A percentile compares a stretch with the other conserved stretches of the same genome.
Conservation (phyloP, 805 yeast genomes). For the Phaffomyces antillensis region DNA sequence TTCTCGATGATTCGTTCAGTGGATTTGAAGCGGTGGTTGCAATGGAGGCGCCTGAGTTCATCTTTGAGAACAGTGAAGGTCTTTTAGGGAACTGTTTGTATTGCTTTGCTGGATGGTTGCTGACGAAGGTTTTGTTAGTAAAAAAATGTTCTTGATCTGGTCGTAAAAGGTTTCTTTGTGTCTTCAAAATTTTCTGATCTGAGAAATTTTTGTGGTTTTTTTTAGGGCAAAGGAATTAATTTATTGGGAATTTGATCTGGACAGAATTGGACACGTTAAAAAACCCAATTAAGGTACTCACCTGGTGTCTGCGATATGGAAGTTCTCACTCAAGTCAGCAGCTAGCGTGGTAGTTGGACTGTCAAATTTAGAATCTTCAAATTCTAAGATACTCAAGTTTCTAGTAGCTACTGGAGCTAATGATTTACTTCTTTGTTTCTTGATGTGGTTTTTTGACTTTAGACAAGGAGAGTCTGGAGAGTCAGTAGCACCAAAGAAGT, state of each 20-base stretch:
- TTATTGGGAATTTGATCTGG: too few relatives aligned
- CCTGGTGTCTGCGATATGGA: constrained; percentile 24
- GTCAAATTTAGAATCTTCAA: constrained; percentile 28
- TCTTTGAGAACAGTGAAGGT: constrained; percentile 1
- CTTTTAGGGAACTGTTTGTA: constrained; percentile 1
- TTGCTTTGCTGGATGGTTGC: neutral
- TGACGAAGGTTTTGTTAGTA: neutral
- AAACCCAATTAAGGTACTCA: constrained; percentile 7
- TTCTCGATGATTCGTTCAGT: constrained; percentile 5
- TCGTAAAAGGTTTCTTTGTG: neutral
- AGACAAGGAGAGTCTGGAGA: constrained; percentile 24
- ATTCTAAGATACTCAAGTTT: constrained; percentile 17
- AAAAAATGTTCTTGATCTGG: neutral
- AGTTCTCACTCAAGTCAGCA: constrained; percentile 31
- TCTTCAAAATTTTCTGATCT: too few relatives aligned
- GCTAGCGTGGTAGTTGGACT: constrained; percentile 34
- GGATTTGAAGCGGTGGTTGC: neutral
- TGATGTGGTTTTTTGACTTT: constrained; percentile 11
- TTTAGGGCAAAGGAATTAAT: too few relatives aligned
- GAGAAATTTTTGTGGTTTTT: neutral
- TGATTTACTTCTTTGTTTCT: constrained; percentile 10
- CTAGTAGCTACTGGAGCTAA: constrained; percentile 10
- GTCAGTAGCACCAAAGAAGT: constrained; percentile 11
- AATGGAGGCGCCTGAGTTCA: constrained; percentile 8
- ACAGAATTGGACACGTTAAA: too few relatives aligned